These are phyloP conservation scores for Fonsecaea pugnacius DNA, from an alignment of 2,329 filamentous ascomycete species.

Conservation along the genomic window DNA sequence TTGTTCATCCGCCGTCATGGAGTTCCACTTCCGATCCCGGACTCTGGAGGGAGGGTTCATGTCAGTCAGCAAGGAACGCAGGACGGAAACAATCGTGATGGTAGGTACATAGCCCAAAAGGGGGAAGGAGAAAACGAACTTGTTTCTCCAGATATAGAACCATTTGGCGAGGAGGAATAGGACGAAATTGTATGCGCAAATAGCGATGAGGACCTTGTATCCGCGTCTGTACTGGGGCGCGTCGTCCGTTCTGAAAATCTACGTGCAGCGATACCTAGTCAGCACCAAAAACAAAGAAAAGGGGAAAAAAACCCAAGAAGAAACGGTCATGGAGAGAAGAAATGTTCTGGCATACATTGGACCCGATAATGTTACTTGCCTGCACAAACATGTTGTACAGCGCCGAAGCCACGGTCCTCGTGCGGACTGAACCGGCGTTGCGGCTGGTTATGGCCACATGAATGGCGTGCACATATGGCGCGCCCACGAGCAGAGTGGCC, in stretches of 20 bases:
- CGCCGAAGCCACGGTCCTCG: constrained; percentile 45
- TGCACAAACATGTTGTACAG: constrained; percentile 50
- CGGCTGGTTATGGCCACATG: constrained; percentile 49
- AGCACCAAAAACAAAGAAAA: too few relatives aligned
- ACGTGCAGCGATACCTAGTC: background rate
- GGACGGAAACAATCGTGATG: too few relatives aligned
- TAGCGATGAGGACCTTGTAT: constrained; percentile 61
- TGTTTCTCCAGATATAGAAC: constrained; percentile 49
- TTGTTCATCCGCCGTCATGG: constrained; percentile 47
- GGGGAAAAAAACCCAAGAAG: too few relatives aligned
- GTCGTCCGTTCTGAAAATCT: constrained; percentile 56
- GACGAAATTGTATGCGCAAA: constrained; percentile 55
- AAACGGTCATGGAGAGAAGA: background rate
- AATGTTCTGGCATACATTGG: constrained; percentile 35
- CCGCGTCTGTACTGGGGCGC: constrained; percentile 62
- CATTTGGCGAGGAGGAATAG: constrained; percentile 53
- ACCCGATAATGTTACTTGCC: constrained; percentile 42
- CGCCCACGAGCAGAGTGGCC: constrained; percentile 57
- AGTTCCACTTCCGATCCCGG: constrained; percentile 47
- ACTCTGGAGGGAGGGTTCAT: constrained; percentile 7
- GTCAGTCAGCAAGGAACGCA: background rate
- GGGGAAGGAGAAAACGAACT: too few relatives aligned
- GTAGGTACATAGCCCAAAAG: too few relatives aligned
- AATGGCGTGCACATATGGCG: constrained; percentile 62
- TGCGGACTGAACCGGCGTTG: constrained; percentile 47